Conservation (phyloP, 139 green algal species). For the Edaphochlamys debaryana region DNA sequence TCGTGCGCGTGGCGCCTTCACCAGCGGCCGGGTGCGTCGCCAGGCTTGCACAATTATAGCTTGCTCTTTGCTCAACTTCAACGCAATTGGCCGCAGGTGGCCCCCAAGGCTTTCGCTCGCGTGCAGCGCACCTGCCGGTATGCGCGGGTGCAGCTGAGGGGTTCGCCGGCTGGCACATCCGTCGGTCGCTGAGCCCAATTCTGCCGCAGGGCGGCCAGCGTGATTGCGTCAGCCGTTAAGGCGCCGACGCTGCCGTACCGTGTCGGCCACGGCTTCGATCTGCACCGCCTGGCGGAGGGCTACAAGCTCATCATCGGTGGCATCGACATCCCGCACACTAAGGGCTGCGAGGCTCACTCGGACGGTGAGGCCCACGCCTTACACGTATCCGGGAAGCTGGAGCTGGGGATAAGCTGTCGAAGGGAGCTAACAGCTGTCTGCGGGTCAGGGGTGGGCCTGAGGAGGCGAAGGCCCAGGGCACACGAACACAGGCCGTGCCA, state of each 20-base stretch:
- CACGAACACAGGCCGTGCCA: no score
- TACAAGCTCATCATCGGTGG: conserved; percentile 96
- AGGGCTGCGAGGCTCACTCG: conserved; percentile 96
- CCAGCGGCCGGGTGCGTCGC: conserved; percentile 8
- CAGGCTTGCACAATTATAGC: no score
- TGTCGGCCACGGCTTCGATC: conserved; percentile 91
- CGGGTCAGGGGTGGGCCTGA: no score
- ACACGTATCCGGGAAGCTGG: no score
- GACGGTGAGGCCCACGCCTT: conserved; percentile 82
- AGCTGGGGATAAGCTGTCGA: no score
- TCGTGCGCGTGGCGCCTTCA: neutral
- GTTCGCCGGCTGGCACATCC: neutral
- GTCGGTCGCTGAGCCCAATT: no score
- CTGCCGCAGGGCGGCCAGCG: conserved; percentile 3
- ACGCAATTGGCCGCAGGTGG: neutral
- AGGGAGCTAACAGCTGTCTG: no score
- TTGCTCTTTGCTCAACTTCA: no score
- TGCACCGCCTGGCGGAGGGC: conserved; percentile 90
- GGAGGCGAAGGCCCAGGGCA: no score
- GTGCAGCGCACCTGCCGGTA: conserved; percentile 20
- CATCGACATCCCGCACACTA: conserved; percentile 94
- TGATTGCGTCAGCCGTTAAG: neutral
- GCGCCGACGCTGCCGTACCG: conserved; percentile 65
- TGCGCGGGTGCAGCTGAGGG: neutral
- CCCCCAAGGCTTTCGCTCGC: neutral